Percentiles rank a stretch among this genome's conserved stretches.
These are phyloP conservation scores for Coemansia javaensis DNA, from an alignment of 192 early-diverging fungal genomes.

Conservation along the genomic window DNA sequence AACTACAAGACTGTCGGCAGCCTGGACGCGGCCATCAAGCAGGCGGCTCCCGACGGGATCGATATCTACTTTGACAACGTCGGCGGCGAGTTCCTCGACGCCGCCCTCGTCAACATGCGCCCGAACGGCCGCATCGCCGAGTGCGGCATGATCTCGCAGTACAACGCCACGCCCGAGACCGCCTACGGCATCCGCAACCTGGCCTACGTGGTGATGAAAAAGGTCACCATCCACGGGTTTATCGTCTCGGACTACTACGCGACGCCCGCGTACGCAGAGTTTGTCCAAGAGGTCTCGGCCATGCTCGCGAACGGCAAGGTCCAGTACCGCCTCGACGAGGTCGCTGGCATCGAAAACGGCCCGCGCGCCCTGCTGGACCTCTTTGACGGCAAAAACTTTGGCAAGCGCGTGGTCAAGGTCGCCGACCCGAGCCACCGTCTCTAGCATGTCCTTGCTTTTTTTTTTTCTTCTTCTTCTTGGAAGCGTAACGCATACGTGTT, in stretches of 20 bases:
- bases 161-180: constrained; percentile 53
- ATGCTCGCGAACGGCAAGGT: constrained; percentile 61
- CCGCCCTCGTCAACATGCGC: constrained; percentile 61
- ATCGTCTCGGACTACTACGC: constrained; percentile 54
- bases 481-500: no score
- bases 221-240: constrained; percentile 63
- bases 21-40: constrained; percentile 48
- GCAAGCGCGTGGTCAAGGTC: constrained; percentile 59
- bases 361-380: constrained; percentile 60
- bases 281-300: constrained; percentile 54
- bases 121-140: constrained; percentile 60
- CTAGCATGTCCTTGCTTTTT: constrained; percentile 2
- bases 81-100: constrained; percentile 75
- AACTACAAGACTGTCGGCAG: constrained; percentile 84
- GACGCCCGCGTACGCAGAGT: constrained; percentile 44
- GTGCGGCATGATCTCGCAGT: constrained; percentile 76
- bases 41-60: constrained; percentile 70
- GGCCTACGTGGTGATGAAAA: constrained; percentile 52
- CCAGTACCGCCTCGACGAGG: constrained; percentile 54
- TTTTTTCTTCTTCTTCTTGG: neutral
- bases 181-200: constrained; percentile 59
- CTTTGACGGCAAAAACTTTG: constrained; percentile 65
- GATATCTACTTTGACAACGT: constrained; percentile 88
- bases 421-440: constrained; percentile 6
- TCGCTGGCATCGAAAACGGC: constrained; percentile 64